Percentiles rank a stretch among this genome's conserved stretches.
Conservation (phyloP, 2,329 filamentous ascomycete species). For the Leptosphaerulina australis region DNA sequence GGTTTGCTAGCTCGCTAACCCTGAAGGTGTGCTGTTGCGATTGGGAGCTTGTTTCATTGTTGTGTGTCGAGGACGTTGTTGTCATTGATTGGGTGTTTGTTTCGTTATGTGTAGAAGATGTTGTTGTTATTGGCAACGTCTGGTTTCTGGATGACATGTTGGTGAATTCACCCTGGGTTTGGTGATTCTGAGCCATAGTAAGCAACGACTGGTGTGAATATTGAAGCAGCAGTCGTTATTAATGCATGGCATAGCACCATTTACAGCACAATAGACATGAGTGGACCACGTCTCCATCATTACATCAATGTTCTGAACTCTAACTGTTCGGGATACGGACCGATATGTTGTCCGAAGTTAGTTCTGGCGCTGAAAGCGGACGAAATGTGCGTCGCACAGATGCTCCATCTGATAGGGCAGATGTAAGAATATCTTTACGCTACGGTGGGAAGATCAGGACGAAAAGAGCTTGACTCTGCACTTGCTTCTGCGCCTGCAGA, state of each 20-base stretch:
- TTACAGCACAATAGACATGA: slow-evolving; percentile 11
- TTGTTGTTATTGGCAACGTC: slow-evolving; percentile 3
- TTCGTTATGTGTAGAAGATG: neutral
- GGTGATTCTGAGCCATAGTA: slow-evolving; percentile 26
- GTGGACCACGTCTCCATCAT: slow-evolving; percentile 6
- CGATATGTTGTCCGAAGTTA: slow-evolving; percentile 13
- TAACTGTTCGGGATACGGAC: slow-evolving; percentile 16
- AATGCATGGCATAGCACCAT: slow-evolving; percentile 6
- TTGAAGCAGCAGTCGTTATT: neutral
- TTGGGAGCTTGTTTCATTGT: slow-evolving; percentile 2
- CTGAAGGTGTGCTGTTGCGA: slow-evolving; percentile 7
- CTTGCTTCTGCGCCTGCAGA: slow-evolving; percentile 11
- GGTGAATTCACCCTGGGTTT: slow-evolving; percentile 13
- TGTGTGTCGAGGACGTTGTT: neutral
- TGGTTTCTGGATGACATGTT: slow-evolving; percentile 16
- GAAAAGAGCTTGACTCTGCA: slow-evolving; percentile 8
- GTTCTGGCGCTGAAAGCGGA: slow-evolving; percentile 21
- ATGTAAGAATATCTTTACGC: neutral
- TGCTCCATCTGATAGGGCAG: slow-evolving; percentile 14
- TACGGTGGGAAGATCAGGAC: slow-evolving; percentile 15
- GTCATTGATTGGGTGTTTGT: no score
- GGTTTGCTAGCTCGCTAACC: slow-evolving; percentile 2
- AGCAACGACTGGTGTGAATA: slow-evolving; percentile 11
- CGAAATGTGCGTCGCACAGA: slow-evolving; percentile 12
- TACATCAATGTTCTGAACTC: slow-evolving; percentile 12